Evolutionary conservation across 257 asterid species (phyloP).

Genomic region (Datura wrightii): DNA sequence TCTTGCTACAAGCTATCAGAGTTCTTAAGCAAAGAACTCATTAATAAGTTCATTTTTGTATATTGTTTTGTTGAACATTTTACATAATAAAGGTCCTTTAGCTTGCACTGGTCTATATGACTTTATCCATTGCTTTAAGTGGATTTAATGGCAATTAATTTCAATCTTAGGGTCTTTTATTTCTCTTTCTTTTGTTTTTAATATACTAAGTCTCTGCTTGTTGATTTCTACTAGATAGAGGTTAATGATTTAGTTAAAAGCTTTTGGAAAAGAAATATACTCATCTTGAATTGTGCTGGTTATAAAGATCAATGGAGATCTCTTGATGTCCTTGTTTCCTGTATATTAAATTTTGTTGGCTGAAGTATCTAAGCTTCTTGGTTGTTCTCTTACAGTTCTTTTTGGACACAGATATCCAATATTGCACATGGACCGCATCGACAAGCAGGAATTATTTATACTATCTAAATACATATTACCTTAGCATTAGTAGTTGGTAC

Average conservation of each 20-base stretch:
- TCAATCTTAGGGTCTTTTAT: not conserved
- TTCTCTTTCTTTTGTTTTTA: not conserved
- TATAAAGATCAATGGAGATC: not conserved
- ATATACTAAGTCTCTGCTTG: too few relatives aligned
- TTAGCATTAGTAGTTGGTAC: too few relatives aligned
- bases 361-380: not conserved
- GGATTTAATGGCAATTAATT: not conserved
- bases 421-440: constrained; percentile 65
- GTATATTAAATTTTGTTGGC: not conserved
- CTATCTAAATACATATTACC: too few relatives aligned
- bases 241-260: too few relatives aligned
- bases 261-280: not conserved
- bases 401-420: constrained; percentile 50
- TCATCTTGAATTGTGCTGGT: too few relatives aligned
- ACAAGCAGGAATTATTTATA: constrained; percentile 69
- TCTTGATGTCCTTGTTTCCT: not conserved
- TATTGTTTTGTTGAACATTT: not conserved
- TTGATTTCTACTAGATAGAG: too few relatives aligned
- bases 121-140: not conserved
- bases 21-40: too few relatives aligned
- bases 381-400: not conserved
- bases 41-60: too few relatives aligned
- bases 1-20: too few relatives aligned
- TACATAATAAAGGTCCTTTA: not conserved
- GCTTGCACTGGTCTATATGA: not conserved